phyloP scores from a whole-genome alignment of 345 rosid species.

The Pistacia atlantica region DNA sequence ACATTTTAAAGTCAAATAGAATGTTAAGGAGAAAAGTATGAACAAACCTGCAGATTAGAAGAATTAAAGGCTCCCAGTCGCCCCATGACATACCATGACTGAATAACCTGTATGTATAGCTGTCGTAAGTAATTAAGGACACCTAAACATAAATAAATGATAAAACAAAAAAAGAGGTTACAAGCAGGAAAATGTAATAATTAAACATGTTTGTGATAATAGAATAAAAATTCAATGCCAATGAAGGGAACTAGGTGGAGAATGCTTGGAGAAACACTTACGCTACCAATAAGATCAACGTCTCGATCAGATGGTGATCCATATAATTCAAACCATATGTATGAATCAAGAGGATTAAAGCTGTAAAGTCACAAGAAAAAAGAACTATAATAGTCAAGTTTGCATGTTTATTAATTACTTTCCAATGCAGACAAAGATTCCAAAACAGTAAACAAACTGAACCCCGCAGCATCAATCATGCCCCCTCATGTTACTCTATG shows the following conservation, averaged over 20 bases:
- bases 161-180: not conserved
- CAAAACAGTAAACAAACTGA: not conserved
- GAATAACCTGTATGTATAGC: slow-evolving; percentile 60
- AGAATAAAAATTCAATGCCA: slow-evolving; percentile 8
- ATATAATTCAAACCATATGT: slow-evolving; percentile 84
- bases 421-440: not conserved
- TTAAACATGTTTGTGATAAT: slow-evolving; percentile 2
- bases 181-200: not conserved
- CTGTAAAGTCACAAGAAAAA: slow-evolving; percentile 40
- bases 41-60: slow-evolving; percentile 84
- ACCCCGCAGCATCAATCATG: not conserved
- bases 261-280: slow-evolving; percentile 32
- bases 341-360: slow-evolving; percentile 84
- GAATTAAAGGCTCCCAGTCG: slow-evolving; percentile 92
- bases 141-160: not conserved
- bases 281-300: slow-evolving; percentile 82
- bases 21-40: slow-evolving; percentile 4
- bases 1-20: not conserved
- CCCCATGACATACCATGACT: slow-evolving; percentile 98
- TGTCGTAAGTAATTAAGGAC: not conserved
- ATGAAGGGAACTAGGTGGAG: slow-evolving; percentile 16
- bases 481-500: not conserved
- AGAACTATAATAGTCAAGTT: not conserved
- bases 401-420: not conserved
- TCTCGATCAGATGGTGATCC: slow-evolving; percentile 87